Evolutionary conservation across 805 yeast species (phyloP), one percentile per base, ranked within the genome.

Genomic region (Yamadazyma tumulicola): DNA sequence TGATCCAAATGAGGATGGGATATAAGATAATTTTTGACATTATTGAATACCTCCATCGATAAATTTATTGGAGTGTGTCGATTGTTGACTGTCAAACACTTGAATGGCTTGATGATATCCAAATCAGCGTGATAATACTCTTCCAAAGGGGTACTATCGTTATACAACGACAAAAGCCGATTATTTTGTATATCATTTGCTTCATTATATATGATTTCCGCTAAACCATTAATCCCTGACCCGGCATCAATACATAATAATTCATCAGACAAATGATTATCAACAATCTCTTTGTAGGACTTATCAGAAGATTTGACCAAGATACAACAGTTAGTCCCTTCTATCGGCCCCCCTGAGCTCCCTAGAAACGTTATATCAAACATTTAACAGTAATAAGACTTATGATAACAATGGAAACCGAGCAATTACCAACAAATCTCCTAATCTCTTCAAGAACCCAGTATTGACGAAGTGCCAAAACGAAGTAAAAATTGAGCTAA

Each of bases 1-100:
- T 88, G 97, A 55, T 88, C 97, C 33, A 88, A 52, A 57, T 88
- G 97, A 0, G 91, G 76, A 56, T 88, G 97, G 1, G 96, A 76
- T 18, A 88, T 71, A 31, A 81, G 61, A 43, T 71, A 76, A 20
- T 61, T 61, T 6, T 59, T 51, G 2, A 79, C 51, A 16, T 37
- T 29, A n/a, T 48, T 43, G 32, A 43, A 51, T 5, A 44, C 27
- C 26, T 34, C 21, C 25, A 34, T 34, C 31, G 50, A 30, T 9
- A 20, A 24, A 12, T 28, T 12, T 14, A 37, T 32, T 9, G 48
- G 48, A n/a, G n/a, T n/a, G n/a, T n/a, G n/a, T n/a, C n/a, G n/a
- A 35, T 22, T 31, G 5, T n/a, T 22, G 14, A 27, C 16, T 5
- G n/a, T 6, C 24, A 50, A 42, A 4, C 43, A 19, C 12, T 33